Percentiles rank a stretch among this genome's conserved stretches.
phyloP scores from a whole-genome alignment of 352 stramenopile species.

The Pythium folliculosum region DNA sequence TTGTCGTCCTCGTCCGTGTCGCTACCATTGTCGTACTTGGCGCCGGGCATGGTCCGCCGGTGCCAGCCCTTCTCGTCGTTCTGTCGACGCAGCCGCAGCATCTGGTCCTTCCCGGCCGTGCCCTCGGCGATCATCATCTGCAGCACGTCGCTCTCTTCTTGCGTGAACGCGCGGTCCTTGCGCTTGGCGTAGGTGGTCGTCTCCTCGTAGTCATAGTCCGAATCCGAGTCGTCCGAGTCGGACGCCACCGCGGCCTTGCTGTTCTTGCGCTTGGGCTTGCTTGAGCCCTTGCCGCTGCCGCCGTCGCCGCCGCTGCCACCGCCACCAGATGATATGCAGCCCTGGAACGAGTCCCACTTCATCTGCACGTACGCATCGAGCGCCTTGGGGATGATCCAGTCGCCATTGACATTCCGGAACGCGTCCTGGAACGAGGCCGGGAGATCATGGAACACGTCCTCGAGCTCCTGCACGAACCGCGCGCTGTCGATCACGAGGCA shows the following conservation, averaged over 20 bases:
- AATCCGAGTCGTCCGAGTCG: slow-evolving; percentile 57
- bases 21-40: slow-evolving; percentile 40
- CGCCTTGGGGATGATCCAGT: slow-evolving; percentile 60
- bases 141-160: slow-evolving; percentile 73
- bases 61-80: slow-evolving; percentile 67
- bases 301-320: slow-evolving; percentile 14
- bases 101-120: slow-evolving; percentile 66
- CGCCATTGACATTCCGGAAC: slow-evolving; percentile 49
- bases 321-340: slow-evolving; percentile 23
- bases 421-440: slow-evolving; percentile 51
- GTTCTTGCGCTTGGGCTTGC: not conserved
- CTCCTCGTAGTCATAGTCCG: slow-evolving; percentile 60
- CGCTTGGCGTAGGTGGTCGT: slow-evolving; percentile 57
- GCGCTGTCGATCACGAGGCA: slow-evolving; percentile 67
- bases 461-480: slow-evolving; percentile 66
- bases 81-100: slow-evolving; percentile 65
- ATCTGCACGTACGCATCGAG: slow-evolving; percentile 77
- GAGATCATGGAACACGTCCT: slow-evolving; percentile 63
- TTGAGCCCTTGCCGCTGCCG: slow-evolving; percentile 1
- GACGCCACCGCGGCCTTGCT: slow-evolving; percentile 17
- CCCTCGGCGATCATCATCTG: slow-evolving; percentile 82
- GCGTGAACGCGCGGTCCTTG: slow-evolving; percentile 55
- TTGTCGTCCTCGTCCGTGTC: slow-evolving; percentile 56
- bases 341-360: slow-evolving; percentile 79
- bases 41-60: slow-evolving; percentile 43